Base-by-base conservation (phyloP, 2,329 filamentous ascomycete species). In the Diaporthe sp. region DNA sequence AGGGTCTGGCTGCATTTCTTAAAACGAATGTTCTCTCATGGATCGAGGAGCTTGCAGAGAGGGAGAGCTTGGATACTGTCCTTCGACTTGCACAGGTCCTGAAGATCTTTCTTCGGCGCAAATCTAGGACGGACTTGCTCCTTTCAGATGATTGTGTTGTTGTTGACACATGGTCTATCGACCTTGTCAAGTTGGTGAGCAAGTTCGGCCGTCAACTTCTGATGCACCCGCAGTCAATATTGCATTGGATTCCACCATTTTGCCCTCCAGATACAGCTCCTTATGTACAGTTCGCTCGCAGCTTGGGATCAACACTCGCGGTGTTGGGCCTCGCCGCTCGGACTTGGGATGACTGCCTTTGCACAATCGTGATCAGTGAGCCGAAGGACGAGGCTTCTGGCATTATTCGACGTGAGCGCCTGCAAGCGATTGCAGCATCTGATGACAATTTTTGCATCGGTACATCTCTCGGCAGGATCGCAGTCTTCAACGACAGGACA, bases 271-370 rank as follows among this genome's bases (percentile, higher is more conserved):
- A 61, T 1, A 61, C 35, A 4, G 57, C 57, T 61, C 35, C 57
- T 10, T n/a, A 61, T 28, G 22, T 35, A 13, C 57, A 61, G 15
- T 61, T 61, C 6, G 25, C 57, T 5, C 57, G 57, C 2, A 35
- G 57, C 13, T 28, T 40, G 57, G 35, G 35, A 28, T 13, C 57
- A 25, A 42, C 35, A 28, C 22, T 61, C 0, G 17, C 57, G 4
- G 35, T 61, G 13, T 61, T 35, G 10, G 57, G 57, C n/a, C 57
- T 61, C 13, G 25, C 57, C 3, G 9, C n/a, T n/a, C 57, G 35
- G 19, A 28, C 57, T 40, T 61, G 35, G 57, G 57, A 61, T 61
- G 35, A 61, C 35, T 61, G 57, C 28, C 57, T 61, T 10, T 61
- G 57, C n/a, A 61, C 57, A 28, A 22, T 61, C 13, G 57, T 42